These are phyloP conservation scores for Cymbomonas tetramitiformis DNA, from an alignment of 139 green algal species.

Conservation along the genomic window DNA sequence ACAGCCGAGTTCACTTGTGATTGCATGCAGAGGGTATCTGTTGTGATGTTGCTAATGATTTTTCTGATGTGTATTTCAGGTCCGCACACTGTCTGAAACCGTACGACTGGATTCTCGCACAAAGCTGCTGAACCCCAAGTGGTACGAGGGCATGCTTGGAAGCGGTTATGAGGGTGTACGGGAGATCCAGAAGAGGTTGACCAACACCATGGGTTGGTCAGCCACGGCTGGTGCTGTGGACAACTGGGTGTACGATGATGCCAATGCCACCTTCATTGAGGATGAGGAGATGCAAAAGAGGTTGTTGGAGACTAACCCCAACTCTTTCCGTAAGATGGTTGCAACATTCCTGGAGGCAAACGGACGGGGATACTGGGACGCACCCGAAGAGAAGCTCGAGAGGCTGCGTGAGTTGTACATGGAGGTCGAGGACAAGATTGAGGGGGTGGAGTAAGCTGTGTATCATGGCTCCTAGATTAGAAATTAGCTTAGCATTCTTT, in stretches of 20 bases:
- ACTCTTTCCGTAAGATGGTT: conserved; percentile 81
- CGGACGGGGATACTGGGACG: conserved; percentile 89
- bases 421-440: conserved; percentile 89
- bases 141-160: conserved; percentile 94
- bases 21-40: not conserved
- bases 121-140: conserved; percentile 99
- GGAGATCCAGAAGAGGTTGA: conserved; percentile 99
- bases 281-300: conserved; percentile 85
- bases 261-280: conserved; percentile 91
- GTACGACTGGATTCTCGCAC: conserved; percentile 91
- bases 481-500: too few species aligned
- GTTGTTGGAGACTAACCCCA: conserved; percentile 93
- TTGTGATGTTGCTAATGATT: not conserved
- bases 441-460: conserved; percentile 73
- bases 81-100: conserved; percentile 81
- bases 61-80: too few species aligned
- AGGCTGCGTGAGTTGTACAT: conserved; percentile 75
- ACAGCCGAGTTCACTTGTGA: too few species aligned
- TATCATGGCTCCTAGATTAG: too few species aligned
- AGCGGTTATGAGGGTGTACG: conserved; percentile 92
- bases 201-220: conserved; percentile 97
- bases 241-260: conserved; percentile 99
- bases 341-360: conserved; percentile 98
- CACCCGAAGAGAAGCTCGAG: conserved; percentile 81
- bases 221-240: conserved; percentile 74